Percentiles rank a stretch among this genome's conserved stretches.
These are phyloP conservation scores for Diaporthe batatas DNA, from an alignment of 2,329 filamentous ascomycete genomes.

Conservation along the genomic window DNA sequence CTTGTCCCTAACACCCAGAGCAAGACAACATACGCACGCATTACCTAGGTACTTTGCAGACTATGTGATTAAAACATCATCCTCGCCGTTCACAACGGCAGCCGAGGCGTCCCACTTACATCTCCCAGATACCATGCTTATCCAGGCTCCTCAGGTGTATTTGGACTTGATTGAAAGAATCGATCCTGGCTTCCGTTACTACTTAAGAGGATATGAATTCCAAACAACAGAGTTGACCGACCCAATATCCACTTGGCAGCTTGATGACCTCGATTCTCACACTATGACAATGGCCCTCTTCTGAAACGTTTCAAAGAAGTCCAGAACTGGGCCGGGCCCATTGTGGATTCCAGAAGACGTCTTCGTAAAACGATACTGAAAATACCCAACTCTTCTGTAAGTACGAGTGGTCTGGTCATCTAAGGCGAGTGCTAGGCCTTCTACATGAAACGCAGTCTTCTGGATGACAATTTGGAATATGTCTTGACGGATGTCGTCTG, in stretches of 20 bases:
- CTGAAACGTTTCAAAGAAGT: neutral
- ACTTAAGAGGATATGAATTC: no score
- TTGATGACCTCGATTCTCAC: neutral
- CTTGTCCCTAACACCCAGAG: neutral
- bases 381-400: neutral
- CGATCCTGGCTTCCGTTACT: no score
- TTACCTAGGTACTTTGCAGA: neutral
- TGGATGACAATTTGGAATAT: neutral
- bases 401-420: neutral
- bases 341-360: no score
- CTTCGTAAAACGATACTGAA: neutral
- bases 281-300: neutral
- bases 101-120: no score
- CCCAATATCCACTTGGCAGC: neutral
- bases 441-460: neutral
- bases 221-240: no score
- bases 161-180: no score
- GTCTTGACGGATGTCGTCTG: neutral
- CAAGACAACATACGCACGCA: neutral
- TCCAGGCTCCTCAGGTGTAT: no score
- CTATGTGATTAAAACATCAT: no score
- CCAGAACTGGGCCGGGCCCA: neutral
- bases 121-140: no score
- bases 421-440: neutral
- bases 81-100: no score